Base-by-base conservation (phyloP, 1,284 basidiomycete genomes). In the Cystobasidiaceae sp. region DNA sequence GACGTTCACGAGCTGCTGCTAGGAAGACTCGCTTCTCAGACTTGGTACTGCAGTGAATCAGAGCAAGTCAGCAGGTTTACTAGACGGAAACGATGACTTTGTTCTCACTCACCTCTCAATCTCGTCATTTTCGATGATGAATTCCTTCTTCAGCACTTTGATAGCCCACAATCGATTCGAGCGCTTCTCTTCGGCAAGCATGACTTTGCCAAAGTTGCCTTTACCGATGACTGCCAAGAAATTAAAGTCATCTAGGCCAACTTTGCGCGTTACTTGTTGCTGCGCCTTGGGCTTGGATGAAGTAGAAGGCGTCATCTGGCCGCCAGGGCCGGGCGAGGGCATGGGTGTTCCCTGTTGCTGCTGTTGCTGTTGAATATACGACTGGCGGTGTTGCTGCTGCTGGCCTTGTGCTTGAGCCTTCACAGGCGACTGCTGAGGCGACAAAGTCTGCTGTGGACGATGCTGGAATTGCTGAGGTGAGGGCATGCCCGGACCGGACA, bases 51-150 rank as follows among this genome's bases (percentile, higher is more conserved):
- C 27, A 49, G n/a, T n/a, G n/a, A 13, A 19, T 13, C 46, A 39
- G 15, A 17, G n/a, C 19, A 28, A 33, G n/a, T n/a, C n/a, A n/a
- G n/a, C n/a, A n/a, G n/a, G n/a, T n/a, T n/a, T n/a, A n/a, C n/a
- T n/a, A n/a, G n/a, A n/a, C n/a, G n/a, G n/a, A n/a, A n/a, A n/a
- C n/a, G n/a, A n/a, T n/a, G n/a, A n/a, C n/a, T n/a, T n/a, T n/a
- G n/a, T n/a, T n/a, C 11, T 25, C 30, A 19, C 28, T 27, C 30
- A 56, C 93, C 91, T 96, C 80, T 98, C 96, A 5, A 99, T 93
- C 81, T 98, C 96, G 78, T 99, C 96, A 72, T 99, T 98, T 76
- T 99, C 96, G 72, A 99, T 98, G 77, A 98, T 98, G 75, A 98
- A 98, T 79, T 98, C 96, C 78, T 99, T 99, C 82, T 99, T 99